Base-by-base conservation (phyloP, 2,329 filamentous ascomycete species). In the Cylindrodendrum hubeiense region DNA sequence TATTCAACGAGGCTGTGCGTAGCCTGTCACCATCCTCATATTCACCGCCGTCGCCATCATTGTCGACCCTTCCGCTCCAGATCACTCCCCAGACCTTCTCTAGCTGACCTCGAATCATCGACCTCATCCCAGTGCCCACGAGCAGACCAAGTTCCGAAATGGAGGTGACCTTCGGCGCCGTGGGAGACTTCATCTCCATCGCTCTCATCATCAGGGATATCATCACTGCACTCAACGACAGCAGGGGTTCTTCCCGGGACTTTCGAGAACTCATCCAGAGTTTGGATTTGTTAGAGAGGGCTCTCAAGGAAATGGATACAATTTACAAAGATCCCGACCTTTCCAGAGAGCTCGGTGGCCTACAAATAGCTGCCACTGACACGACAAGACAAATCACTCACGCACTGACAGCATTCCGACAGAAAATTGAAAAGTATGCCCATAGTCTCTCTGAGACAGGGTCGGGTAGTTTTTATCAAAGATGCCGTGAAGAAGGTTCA, bases 141-240 rank as follows among this genome's bases (percentile, higher is more conserved):
- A 2, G 12, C 8, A 30, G 8, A 12, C 28, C 28, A 30, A 30
- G 28, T 30, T 30, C 8, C 28, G 46, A 39, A 43, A 55, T 55
- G 52, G 52, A 55, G 4, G 52, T 55, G 37, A 55, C 37, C 21
- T 55, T 55, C 13, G 52, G 52, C 3, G 37, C 52, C 4, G 52
- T 55, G 26, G 52, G 52, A n/a, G 52, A 55, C 39, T 55, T 55
- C 17, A 43, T 55, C n/a, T 55, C 52, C 6, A 7, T 55, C 13
- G 37, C 15, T 9, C 17, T 43, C 5, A 44, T 55, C 10, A 55
- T 55, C 4, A 43, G 13, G 8, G 52, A 55, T 4, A 44, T 55
- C 24, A 21, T 44, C 37, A 44, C n/a, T 17, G 52, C 52, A 7
- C 37, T 55, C 37, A 55, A 55, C 52, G 52, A 55, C 10, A 44